Percentiles rank a stretch among this genome's conserved stretches.
Evolutionary conservation across 140 eudicot genomes (phyloP).

Genomic region (Anethum foeniculum): DNA sequence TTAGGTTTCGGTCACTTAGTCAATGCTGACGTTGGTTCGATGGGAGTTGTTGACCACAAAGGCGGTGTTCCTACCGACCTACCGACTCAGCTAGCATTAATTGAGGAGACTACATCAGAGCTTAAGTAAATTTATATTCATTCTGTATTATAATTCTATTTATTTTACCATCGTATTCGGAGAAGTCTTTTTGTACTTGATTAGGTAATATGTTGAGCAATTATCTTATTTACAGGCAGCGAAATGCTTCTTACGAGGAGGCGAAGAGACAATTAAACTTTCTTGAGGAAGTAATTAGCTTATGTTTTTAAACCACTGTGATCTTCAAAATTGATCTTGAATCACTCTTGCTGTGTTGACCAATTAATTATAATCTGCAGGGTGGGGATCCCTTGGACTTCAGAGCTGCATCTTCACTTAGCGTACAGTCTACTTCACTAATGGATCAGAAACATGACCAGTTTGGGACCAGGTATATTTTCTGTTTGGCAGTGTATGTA

Average conservation of each 20-base stretch:
- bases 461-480: conserved; percentile 53
- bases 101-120: conserved; percentile 83
- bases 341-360: conserved; percentile 5
- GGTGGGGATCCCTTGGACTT: conserved; percentile 91
- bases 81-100: conserved; percentile 62
- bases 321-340: not conserved
- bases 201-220: not conserved
- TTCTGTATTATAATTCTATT: not conserved
- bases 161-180: not conserved
- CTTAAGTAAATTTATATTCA: conserved; percentile 46
- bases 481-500: conserved; percentile 35
- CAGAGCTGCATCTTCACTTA: conserved; percentile 53
- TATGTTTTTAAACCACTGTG: not conserved
- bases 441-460: conserved; percentile 61
- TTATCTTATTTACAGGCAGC: conserved; percentile 45
- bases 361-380: conserved; percentile 26
- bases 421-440: conserved; percentile 82
- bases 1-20: conserved; percentile 42
- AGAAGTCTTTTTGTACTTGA: not conserved
- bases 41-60: conserved; percentile 94
- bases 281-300: conserved; percentile 71
- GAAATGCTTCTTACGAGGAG: conserved; percentile 54
- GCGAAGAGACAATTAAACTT: conserved; percentile 80
- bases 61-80: conserved; percentile 51
- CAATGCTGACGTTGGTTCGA: conserved; percentile 93